phyloP scores from a whole-genome alignment of 257 asterid genomes.

The Ilex asprella region DNA sequence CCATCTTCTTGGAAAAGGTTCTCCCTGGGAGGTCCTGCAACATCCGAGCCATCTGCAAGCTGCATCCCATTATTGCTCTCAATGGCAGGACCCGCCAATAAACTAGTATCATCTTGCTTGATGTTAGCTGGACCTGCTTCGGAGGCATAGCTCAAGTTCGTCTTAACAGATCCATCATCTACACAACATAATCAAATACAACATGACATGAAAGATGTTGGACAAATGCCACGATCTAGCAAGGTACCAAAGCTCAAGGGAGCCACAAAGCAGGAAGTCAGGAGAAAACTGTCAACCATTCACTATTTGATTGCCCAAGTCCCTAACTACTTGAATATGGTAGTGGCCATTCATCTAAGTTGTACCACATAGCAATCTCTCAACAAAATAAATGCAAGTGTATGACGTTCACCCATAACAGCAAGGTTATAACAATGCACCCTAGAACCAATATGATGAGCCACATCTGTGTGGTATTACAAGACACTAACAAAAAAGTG shows the following conservation, averaged over 20 bases:
- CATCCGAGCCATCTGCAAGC: conserved; percentile 13
- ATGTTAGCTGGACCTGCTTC: conserved; percentile 10
- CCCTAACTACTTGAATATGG: no score
- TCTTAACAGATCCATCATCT: conserved; percentile 35
- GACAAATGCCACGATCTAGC: background rate
- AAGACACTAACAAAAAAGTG: no score
- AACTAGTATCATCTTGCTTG: conserved; percentile 7
- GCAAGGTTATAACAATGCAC: no score
- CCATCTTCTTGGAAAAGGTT: background rate
- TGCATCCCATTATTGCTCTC: conserved; percentile 22
- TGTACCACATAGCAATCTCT: no score
- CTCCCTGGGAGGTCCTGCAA: conserved; percentile 14
- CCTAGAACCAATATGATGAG: no score
- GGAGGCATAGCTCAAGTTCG: conserved; percentile 14
- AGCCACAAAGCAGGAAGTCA: no score
- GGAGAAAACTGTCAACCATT: background rate
- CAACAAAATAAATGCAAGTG: no score
- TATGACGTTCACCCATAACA: no score
- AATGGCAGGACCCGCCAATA: conserved; percentile 6
- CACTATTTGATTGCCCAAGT: no score
- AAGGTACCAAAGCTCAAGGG: background rate
- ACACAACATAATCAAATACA: conserved; percentile 5
- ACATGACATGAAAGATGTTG: conserved; percentile 2
- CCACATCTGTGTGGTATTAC: no score
- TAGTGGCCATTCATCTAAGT: no score